A percentile compares a stretch with the other conserved stretches of the same genome.
Evolutionary conservation across 208 protist genomes (phyloP).

Genomic region (Leishmania tropica): DNA sequence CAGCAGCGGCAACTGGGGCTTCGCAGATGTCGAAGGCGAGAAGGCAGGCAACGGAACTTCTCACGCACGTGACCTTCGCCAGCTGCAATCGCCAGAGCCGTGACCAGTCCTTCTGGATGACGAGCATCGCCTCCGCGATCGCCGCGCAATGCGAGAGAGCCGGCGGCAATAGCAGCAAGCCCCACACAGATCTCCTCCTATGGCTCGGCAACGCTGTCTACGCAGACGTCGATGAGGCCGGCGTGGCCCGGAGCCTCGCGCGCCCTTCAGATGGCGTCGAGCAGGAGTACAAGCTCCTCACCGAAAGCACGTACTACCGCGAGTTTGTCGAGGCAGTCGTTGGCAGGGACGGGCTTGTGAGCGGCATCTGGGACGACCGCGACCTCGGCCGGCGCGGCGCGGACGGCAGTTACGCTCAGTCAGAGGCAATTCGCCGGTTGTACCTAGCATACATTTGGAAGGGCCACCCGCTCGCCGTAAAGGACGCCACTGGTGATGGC

Average conservation of each 20-base stretch:
- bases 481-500: slow-evolving; percentile 17
- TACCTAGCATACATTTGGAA: slow-evolving; percentile 48
- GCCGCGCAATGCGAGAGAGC: slow-evolving; percentile 6
- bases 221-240: slow-evolving; percentile 43
- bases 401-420: slow-evolving; percentile 40
- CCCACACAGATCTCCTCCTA: slow-evolving; percentile 59
- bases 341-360: slow-evolving; percentile 13
- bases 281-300: slow-evolving; percentile 29
- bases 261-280: slow-evolving; percentile 11
- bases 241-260: slow-evolving; percentile 20
- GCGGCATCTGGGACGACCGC: slow-evolving; percentile 84
- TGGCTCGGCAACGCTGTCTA: slow-evolving; percentile 84
- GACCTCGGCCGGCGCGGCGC: slow-evolving; percentile 71
- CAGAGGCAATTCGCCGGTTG: slow-evolving; percentile 41
- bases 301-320: slow-evolving; percentile 33
- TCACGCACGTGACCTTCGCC: slow-evolving; percentile 65
- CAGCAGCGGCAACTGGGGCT: background rate
- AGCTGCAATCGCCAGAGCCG: slow-evolving; percentile 64
- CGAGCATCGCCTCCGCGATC: slow-evolving; percentile 26
- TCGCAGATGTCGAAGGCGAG: background rate
- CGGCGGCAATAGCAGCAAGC: background rate
- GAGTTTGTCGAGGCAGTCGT: slow-evolving; percentile 29
- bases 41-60: background rate
- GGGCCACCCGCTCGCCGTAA: slow-evolving; percentile 9
- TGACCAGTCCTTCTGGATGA: slow-evolving; percentile 73